A percentile compares a stretch with the other conserved stretches of the same genome.
Conservation (phyloP, 2,329 filamentous ascomycete species). For the Trichoderma semiorbis region DNA sequence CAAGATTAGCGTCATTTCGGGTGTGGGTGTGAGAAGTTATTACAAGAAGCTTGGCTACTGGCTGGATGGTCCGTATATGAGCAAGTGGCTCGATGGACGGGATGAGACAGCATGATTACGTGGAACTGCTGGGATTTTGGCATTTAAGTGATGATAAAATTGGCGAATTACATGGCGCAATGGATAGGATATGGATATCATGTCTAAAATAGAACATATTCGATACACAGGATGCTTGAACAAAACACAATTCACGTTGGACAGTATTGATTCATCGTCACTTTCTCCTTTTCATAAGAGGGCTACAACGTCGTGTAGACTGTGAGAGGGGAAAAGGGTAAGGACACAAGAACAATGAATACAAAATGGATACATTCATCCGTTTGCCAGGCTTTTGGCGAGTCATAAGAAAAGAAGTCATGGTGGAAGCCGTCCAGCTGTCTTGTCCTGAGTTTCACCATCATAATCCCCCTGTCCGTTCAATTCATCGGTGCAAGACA, state of each 20-base stretch:
- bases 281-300: neutral
- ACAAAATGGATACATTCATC: neutral
- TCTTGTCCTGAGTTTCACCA: neutral
- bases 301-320: neutral
- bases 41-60: constrained; percentile 91
- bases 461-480: neutral
- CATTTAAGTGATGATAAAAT: neutral
- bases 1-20: constrained; percentile 97
- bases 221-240: neutral
- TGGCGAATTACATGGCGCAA: neutral
- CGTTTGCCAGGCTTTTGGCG: no score
- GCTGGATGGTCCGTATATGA: constrained; percentile 86
- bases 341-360: no score
- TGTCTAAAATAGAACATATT: neutral
- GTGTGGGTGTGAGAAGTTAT: constrained; percentile 92
- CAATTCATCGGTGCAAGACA: neutral
- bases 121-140: neutral
- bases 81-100: constrained; percentile 58
- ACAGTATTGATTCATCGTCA: neutral
- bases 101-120: constrained; percentile 21
- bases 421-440: neutral
- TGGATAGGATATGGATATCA: neutral
- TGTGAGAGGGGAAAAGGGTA: neutral
- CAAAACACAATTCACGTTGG: neutral
- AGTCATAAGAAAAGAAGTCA: neutral